Evolutionary conservation across 2,329 filamentous ascomycete genomes (phyloP), one percentile per base, ranked within the genome.

Genomic region (Penicillium sp.): DNA sequence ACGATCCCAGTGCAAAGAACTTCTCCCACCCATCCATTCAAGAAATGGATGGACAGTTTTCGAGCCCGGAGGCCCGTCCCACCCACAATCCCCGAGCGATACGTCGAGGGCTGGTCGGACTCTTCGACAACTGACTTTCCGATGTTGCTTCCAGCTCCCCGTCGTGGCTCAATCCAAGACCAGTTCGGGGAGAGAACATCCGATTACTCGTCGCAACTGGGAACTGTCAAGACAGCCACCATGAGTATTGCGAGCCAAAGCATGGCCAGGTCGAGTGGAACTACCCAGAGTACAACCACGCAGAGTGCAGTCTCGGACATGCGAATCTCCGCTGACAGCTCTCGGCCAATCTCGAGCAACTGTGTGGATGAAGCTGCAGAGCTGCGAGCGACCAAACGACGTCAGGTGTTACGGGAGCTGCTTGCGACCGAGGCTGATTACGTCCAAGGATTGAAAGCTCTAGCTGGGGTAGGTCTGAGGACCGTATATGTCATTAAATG

Each of bases 381-480:
- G 38, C 81, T 85, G 58, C 83, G 92, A 47, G 83, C 90, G 1
- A 72, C 88, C 18, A 88, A 91, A 63, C 83, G 94, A 54, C 84
- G 90, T 13, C 85, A 86, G 55, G 85, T 95, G 35, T 73, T 97
- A 31, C 89, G 94, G 66, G 94, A 97, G 72, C 76, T 97, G 45
- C 84, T 96, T 54, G 81, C 76, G 50, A 95, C 92, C 0, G 94
- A 97, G 70, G 88, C 94, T 67, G 84, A 87, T 63, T 97, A 97
- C 68, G 86, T 97, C 62, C 84, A 86, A 14, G 92, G 96, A 63
- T 73, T 97, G 51, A 90, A 90, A 62, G 90, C 94, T 58, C 77
- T 97, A 53, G 87, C 88, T 68, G 91, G 95, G 72, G 92, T 92
- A 75, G 67, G 84, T 49, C 10, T 25, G 2, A 31, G 14, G 8